Evolutionary conservation across 768 basidiomycete species (phyloP).

Genomic region (Nidularia pulvinata): DNA sequence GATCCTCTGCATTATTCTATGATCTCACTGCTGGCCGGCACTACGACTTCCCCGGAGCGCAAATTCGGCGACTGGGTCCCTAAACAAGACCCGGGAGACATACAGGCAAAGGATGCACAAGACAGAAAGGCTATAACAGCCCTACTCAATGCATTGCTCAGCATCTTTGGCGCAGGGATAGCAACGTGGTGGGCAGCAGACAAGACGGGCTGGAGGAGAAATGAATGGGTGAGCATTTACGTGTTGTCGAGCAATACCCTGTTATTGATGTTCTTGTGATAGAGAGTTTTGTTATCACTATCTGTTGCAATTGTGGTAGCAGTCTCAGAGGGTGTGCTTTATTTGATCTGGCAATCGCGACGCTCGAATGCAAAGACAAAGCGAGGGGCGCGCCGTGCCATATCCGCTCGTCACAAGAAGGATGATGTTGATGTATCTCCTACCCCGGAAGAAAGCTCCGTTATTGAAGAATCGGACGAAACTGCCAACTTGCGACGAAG

Average conservation of each 20-base stretch:
- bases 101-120: conserved; percentile 40
- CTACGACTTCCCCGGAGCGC: conserved; percentile 76
- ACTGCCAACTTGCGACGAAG: conserved; percentile 23
- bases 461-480: conserved; percentile 1
- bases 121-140: conserved; percentile 71
- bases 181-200: conserved; percentile 77
- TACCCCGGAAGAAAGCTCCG: neutral
- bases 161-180: conserved; percentile 62
- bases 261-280: neutral
- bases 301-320: conserved; percentile 67
- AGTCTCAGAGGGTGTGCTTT: conserved; percentile 66
- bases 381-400: conserved; percentile 11
- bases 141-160: conserved; percentile 71
- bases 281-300: conserved; percentile 66
- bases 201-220: conserved; percentile 50
- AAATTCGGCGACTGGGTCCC: conserved; percentile 55
- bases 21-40: conserved; percentile 76
- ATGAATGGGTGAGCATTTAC: conserved; percentile 69
- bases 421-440: conserved; percentile 16
- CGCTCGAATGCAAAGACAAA: conserved; percentile 16
- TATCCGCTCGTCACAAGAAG: conserved; percentile 31
- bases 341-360: conserved; percentile 71
- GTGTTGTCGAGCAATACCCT: neutral
- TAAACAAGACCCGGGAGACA: conserved; percentile 44
- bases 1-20: conserved; percentile 61